Percentiles rank a stretch among this genome's conserved stretches.
phyloP scores from a whole-genome alignment of 1,139 yeast species.

The Dujonia santamariae region DNA sequence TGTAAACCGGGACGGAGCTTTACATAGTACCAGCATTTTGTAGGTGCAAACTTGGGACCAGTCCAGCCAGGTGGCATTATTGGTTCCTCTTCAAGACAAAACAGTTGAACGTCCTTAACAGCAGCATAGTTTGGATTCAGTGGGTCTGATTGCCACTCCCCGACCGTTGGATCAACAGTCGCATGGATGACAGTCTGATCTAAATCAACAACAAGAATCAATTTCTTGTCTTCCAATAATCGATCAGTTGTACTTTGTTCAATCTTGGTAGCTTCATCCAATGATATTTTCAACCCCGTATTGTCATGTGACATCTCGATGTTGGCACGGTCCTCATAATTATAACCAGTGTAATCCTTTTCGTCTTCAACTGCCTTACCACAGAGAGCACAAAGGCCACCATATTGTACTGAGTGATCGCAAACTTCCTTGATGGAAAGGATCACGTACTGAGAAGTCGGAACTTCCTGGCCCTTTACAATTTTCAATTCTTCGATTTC shows the following conservation, averaged over 20 bases:
- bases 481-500: slow-evolving; percentile 50
- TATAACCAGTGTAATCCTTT: slow-evolving; percentile 74
- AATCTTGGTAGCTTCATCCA: slow-evolving; percentile 81
- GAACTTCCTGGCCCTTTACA: slow-evolving; percentile 58
- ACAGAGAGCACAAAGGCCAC: slow-evolving; percentile 93
- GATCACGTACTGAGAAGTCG: slow-evolving; percentile 42
- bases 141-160: slow-evolving; percentile 92
- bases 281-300: slow-evolving; percentile 78
- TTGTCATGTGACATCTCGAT: slow-evolving; percentile 90
- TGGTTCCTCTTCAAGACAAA: slow-evolving; percentile 75
- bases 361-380: slow-evolving; percentile 84
- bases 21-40: slow-evolving; percentile 83
- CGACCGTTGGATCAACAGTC: slow-evolving; percentile 95
- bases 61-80: slow-evolving; percentile 54
- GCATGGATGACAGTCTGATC: slow-evolving; percentile 98
- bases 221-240: slow-evolving; percentile 59
- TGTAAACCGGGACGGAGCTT: slow-evolving; percentile 86
- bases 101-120: slow-evolving; percentile 75
- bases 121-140: slow-evolving; percentile 81
- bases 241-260: slow-evolving; percentile 67
- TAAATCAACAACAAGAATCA: slow-evolving; percentile 89
- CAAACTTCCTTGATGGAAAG: slow-evolving; percentile 76
- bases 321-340: slow-evolving; percentile 74
- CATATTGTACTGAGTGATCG: slow-evolving; percentile 91
- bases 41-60: slow-evolving; percentile 57